Conservation (phyloP, 2,329 filamentous ascomycete genomes). For the Alternaria novae-zelandiae region DNA sequence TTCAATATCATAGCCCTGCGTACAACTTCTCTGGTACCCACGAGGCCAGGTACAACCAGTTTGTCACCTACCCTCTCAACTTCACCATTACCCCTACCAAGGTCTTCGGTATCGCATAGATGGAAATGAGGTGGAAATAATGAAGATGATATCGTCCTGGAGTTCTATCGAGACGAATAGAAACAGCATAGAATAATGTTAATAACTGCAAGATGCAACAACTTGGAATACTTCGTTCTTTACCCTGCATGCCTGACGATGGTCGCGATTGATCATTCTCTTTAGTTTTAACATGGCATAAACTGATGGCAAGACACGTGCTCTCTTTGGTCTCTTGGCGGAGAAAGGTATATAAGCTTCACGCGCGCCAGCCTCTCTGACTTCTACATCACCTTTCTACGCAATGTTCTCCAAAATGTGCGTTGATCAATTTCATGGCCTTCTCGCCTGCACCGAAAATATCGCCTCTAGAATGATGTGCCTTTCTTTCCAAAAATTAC, state of each 20-base stretch:
- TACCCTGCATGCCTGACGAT: not conserved
- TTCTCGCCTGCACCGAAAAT: not conserved
- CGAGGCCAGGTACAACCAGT: conserved; percentile 22
- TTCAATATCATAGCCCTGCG: conserved; percentile 7
- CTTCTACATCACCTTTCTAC: not conserved
- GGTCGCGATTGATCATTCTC: not conserved
- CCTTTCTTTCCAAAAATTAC: not conserved
- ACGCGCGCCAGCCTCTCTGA: not conserved
- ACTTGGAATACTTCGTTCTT: not conserved
- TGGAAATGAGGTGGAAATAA: not conserved
- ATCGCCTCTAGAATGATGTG: not conserved
- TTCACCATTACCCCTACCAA: conserved; percentile 22
- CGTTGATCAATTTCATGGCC: no score
- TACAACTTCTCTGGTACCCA: conserved; percentile 27
- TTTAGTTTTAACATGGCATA: not conserved
- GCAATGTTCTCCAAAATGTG: not conserved
- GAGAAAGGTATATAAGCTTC: not conserved
- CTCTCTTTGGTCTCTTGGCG: not conserved
- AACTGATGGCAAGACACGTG: not conserved
- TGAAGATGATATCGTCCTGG: not conserved
- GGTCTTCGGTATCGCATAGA: conserved; percentile 3
- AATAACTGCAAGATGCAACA: not conserved
- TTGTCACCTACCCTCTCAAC: conserved; percentile 16
- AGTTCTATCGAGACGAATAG: not conserved
- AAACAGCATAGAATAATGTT: not conserved